Evolutionary conservation across 352 stramenopile species (phyloP), one percentile per base, ranked within the genome.

Genomic region (Hyaloperonospora arabidopsidis): DNA sequence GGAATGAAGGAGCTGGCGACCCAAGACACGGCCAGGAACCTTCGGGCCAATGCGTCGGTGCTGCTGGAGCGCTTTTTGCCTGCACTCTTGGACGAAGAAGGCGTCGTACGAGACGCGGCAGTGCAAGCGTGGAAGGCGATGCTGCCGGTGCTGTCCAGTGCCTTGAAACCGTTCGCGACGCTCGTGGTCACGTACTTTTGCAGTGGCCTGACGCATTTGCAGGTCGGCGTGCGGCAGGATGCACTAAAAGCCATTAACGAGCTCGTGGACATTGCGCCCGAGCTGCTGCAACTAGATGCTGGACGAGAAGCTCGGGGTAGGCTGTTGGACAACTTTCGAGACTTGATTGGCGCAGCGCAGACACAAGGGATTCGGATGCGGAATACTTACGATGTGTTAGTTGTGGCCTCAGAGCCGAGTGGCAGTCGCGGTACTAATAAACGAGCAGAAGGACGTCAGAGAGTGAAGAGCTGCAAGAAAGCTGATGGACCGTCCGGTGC

Each of bases 181-280:
- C 76, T 93, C 18, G 72, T 93, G 15, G 50, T 67, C 7, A 80
- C 87, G 43, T 93, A 89, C 56, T 84, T 88, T 49, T 88, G 76
- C 70, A 89, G 78, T 45, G 82, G 82, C 0, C 49, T 93, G 40
- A 93, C 82, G 22, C 82, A 93, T 41, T 51, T 93, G 40, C 81
- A 93, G 58, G 57, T 86, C 25, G 76, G 82, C 15, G 77, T 93
- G 18, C 72, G 79, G 10, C 77, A 86, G 39, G 82, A 93, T 56
- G 80, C 77, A 14, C 62, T 93, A 1, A 71, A 69, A 18, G 74
- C 74, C n/a, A 93, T 93, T 53, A 71, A 67, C 2, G 70, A 72
- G 19, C 29, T 90, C 17, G 68, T 93, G 19, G 79, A 89, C 10
- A 61, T 72, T 34, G 71, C 67, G 11, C 76, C 82, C 0, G 70